Evolutionary conservation across 805 yeast genomes (phyloP), one percentile per base, ranked within the genome.

Genomic region (Blastobotrys attinorum): DNA sequence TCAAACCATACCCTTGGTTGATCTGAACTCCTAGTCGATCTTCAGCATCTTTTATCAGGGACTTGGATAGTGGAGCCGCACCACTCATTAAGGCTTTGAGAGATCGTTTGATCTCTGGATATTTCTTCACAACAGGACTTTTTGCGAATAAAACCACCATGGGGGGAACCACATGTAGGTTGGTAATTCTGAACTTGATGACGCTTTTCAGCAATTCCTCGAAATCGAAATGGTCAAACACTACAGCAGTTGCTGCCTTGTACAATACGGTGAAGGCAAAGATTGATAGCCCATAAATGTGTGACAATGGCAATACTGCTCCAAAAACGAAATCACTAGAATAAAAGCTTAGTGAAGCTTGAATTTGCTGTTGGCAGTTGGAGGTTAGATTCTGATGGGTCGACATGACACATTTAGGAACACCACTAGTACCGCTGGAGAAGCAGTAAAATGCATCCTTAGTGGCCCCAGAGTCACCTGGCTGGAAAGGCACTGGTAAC

Each of bases 351-450:
- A 22, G 13, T 15, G 31, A 23, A 13, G 43, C 20, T 15, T 35
- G 36, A 17, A 10, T 25, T 33, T 39, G 39, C 38, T 47, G 49
- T 27, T 52, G 47, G n/a, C 64, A 51, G 37, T 63, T 63, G 21
- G 69, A 58, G 16, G 64, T 66, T 16, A 73, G 66, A 46, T 75
- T 76, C 37, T 56, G 58, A 50, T 81, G 86, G 23, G 73, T 70
- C 48, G 81, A 62, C 22, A 77, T 76, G 27, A 79, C 89, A 55
- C 89, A 89, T 63, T 82, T 82, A 46, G 88, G 86, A 31, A 75
- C 72, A 47, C 88, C 87, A 4, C 55, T 47, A 10, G 60, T 55
- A 10, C 61, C 61, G 6, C 58, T 53, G 13, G 59, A 51, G 44
- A 51, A 57, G 44, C 60, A 54, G 25, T 54, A 49, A 39, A 54